phyloP scores from a whole-genome alignment of 208 protist species.

The Leishmania martiniquensis region DNA sequence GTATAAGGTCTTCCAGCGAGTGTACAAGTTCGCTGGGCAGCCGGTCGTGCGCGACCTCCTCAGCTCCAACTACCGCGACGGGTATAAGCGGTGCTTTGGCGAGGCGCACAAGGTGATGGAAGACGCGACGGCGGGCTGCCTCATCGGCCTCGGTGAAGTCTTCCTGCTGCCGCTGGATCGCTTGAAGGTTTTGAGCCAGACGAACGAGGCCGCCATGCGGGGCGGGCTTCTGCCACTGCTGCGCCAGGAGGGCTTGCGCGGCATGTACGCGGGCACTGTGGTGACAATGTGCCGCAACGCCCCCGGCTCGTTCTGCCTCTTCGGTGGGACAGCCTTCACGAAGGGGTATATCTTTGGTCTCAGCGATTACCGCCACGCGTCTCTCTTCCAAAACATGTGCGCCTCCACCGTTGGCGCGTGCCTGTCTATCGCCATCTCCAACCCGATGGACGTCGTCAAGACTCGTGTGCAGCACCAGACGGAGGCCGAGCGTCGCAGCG shows the following conservation, averaged over 20 bases:
- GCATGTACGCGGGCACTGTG: conserved; percentile 86
- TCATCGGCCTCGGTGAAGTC: conserved; percentile 91
- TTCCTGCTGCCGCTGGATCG: conserved; percentile 90
- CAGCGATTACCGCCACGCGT: conserved; percentile 76
- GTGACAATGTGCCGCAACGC: conserved; percentile 91
- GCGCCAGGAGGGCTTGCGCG: conserved; percentile 74
- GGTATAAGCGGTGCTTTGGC: conserved; percentile 63
- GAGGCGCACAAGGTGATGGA: conserved; percentile 61
- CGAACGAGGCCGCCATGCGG: conserved; percentile 79
- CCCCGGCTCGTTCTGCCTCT: conserved; percentile 91
- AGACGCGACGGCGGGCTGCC: conserved; percentile 80
- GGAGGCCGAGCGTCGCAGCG: conserved; percentile 51
- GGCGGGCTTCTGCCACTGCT: conserved; percentile 69
- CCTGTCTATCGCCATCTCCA: conserved; percentile 84
- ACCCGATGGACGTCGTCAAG: conserved; percentile 94
- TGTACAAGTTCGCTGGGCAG: conserved; percentile 94
- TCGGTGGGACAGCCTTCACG: conserved; percentile 89
- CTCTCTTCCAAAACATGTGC: conserved; percentile 86
- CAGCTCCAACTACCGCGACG: conserved; percentile 36
- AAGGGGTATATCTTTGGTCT: conserved; percentile 87
- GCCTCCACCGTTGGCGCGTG: conserved; percentile 83
- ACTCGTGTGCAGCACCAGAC: conserved; percentile 90
- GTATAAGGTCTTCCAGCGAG: conserved; percentile 93
- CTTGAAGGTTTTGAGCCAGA: conserved; percentile 92
- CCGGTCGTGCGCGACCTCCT: conserved; percentile 84